A percentile compares a stretch with the other conserved stretches of the same genome.
Evolutionary conservation across 2,329 filamentous ascomycete genomes (phyloP).

Genomic region (Ophioceras dolichostomum): DNA sequence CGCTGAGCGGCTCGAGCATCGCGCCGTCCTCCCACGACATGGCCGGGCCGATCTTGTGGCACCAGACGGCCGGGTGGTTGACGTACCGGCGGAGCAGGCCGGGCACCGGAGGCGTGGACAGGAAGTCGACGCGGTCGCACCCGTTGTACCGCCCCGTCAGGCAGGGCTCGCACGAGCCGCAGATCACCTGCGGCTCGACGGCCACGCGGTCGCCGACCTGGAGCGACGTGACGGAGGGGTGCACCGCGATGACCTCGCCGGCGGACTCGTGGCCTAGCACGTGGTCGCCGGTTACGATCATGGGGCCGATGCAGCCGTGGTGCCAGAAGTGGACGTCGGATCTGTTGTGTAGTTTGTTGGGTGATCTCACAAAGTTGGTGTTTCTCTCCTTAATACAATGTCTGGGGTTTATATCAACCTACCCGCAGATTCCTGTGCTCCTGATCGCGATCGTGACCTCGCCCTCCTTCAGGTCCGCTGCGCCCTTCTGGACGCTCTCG

Average conservation of each 20-base stretch:
- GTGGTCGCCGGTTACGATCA: constrained; percentile 82
- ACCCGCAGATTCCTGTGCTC: constrained; percentile 95
- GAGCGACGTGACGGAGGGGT: constrained; percentile 66
- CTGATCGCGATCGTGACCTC: constrained; percentile 84
- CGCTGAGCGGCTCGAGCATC: constrained; percentile 79
- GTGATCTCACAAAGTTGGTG: not conserved
- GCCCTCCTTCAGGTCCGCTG: constrained; percentile 58
- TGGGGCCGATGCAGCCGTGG: constrained; percentile 85
- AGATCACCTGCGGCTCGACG: constrained; percentile 89
- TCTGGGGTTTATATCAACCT: constrained; percentile 14
- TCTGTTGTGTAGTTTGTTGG: constrained; percentile 26
- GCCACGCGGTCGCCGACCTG: constrained; percentile 84
- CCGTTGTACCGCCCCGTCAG: constrained; percentile 91
- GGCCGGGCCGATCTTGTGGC: constrained; percentile 87
- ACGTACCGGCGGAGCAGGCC: constrained; percentile 85
- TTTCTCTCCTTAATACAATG: too few species aligned
- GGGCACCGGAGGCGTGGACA: constrained; percentile 80
- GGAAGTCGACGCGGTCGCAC: constrained; percentile 74
- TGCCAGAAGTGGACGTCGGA: constrained; percentile 98
- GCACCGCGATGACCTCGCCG: constrained; percentile 69
- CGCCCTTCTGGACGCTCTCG: constrained; percentile 58
- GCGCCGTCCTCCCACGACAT: constrained; percentile 90
- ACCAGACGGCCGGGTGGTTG: constrained; percentile 90
- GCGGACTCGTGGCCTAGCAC: constrained; percentile 92
- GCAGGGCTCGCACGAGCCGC: constrained; percentile 81